Evolutionary conservation across 2,329 filamentous ascomycete species (phyloP), one percentile per base, ranked within the genome.

Genomic region (Penicillium sp.): DNA sequence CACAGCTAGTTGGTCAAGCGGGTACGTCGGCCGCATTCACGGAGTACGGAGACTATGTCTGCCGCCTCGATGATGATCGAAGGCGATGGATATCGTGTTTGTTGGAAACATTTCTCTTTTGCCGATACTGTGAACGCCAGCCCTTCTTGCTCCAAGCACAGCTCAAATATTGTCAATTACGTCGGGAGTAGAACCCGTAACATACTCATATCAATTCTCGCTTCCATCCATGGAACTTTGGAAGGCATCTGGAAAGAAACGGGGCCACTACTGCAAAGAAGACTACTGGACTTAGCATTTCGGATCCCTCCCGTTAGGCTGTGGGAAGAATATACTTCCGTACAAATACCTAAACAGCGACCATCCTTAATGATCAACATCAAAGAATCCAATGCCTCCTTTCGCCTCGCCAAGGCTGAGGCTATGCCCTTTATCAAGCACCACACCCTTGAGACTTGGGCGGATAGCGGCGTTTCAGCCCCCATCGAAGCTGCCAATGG

Each of bases 151-250:
- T 13, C 51, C 30, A 15, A 15, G 22, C n/a, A 13, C 35, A 30
- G 12, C 30, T 56, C 13, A 58, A 40, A 33, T 13, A 12, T 56
- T 50, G n/a, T 59, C 24, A 10, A n/a, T 49, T n/a, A 51, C 28
- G 17, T 51, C 49, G 49, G n/a, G 15, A 12, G 19, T 15, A 51
- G 49, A 55, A 37, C 4, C 38, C 35, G 17, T 17, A 42, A 30
- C 13, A 10, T 30, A 44, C 38, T 24, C 44, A 60, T 30, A 40
- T 57, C 54, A 45, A 45, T 26, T 24, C 15, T 53, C 10, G 33
- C 51, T 59, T 56, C 65, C 59, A 60, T 56, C 65, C 59, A 60
- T 63, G 65, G 67, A 59, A 63, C 55, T 50, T n/a, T 50, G 35
- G 42, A 58, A 59, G 24, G 24, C 37, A 30, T 59, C 35, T 62